Conservation (phyloP, 805 yeast genomes). For the Saccharomycopsis javanensis region DNA sequence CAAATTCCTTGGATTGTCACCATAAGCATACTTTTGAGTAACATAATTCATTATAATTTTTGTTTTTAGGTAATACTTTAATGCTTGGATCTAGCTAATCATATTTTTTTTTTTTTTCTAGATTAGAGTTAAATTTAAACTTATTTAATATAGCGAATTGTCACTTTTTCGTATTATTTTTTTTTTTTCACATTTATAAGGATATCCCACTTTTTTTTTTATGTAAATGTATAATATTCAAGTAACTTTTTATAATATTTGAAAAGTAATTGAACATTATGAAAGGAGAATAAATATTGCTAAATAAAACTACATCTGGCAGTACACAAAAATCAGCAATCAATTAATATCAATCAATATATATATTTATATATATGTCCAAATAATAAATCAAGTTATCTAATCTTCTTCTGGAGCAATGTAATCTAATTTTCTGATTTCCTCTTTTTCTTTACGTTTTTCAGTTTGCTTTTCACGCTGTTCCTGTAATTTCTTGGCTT, state of each 20-base stretch:
- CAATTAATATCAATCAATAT: background rate
- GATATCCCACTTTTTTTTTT: too few relatives aligned
- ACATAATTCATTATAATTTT: background rate
- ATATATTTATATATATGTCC: background rate
- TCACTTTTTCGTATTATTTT: too few relatives aligned
- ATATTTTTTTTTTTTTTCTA: too few relatives aligned
- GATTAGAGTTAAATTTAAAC: too few relatives aligned
- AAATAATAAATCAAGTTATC: constrained; percentile 16
- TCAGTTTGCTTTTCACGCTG: constrained; percentile 73
- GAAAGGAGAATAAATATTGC: too few relatives aligned
- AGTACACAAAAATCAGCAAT: background rate
- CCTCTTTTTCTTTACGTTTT: constrained; percentile 51
- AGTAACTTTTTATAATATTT: too few relatives aligned
- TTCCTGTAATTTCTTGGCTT: constrained; percentile 56
- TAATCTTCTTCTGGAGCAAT: constrained; percentile 74
- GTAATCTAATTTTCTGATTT: constrained; percentile 67
- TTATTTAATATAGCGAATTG: too few relatives aligned
- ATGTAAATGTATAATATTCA: too few relatives aligned
- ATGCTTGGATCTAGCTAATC: too few relatives aligned
- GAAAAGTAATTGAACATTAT: too few relatives aligned
- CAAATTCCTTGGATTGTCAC: background rate
- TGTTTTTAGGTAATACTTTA: too few relatives aligned
- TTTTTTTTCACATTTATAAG: too few relatives aligned
- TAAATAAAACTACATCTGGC: background rate
- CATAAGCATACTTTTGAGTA: background rate